Evolutionary conservation across 257 asterid species (phyloP).

Genomic region (Solanum ossicruentum): DNA sequence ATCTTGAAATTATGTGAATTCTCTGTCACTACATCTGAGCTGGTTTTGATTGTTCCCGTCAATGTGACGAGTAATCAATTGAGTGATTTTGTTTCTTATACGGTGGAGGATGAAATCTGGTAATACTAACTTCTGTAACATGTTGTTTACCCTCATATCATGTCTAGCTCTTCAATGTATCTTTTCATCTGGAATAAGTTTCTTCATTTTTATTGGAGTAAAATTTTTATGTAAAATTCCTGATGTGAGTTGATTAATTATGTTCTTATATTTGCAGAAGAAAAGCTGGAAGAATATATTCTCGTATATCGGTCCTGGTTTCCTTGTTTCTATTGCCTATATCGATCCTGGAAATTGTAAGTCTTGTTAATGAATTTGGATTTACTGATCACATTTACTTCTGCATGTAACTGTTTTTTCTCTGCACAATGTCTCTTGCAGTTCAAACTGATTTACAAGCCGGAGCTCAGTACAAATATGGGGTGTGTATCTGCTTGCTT

Average conservation of each 20-base stretch:
- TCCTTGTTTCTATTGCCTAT: conserved; percentile 96
- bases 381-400: not conserved
- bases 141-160: not conserved
- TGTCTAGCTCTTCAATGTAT: not conserved
- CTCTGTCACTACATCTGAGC: not conserved
- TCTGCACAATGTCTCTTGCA: conserved; percentile 12
- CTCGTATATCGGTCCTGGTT: conserved; percentile 86
- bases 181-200: not conserved
- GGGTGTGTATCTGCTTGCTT: conserved; percentile 36
- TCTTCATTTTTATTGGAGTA: not conserved
- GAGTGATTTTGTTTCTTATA: not conserved
- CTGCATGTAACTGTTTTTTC: not conserved
- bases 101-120: not conserved
- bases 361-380: conserved; percentile 1
- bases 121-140: not conserved
- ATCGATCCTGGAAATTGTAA: conserved; percentile 97
- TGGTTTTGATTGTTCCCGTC: not conserved
- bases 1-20: not conserved
- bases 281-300: conserved; percentile 88
- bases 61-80: not conserved
- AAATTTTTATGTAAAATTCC: not conserved
- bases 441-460: conserved; percentile 92
- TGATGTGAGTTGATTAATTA: not conserved
- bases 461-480: conserved; percentile 90
- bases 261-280: conserved; percentile 28